phyloP scores from a whole-genome alignment of 345 rosid genomes.

The Aethionema arabicum region DNA sequence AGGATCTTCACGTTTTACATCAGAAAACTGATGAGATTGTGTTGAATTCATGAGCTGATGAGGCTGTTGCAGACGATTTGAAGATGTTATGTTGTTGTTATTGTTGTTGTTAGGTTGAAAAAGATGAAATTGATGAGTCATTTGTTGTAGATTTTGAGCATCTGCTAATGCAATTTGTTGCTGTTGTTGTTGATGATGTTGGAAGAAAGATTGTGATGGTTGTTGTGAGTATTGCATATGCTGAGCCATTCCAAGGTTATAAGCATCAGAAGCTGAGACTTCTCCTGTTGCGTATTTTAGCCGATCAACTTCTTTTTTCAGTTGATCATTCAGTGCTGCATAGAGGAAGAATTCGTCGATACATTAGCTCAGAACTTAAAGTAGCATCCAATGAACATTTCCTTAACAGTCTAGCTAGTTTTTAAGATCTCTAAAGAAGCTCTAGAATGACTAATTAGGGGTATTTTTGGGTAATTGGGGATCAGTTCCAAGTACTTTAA shows the following conservation, averaged over 20 bases:
- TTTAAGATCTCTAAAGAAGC: no score
- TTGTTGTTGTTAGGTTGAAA: slow-evolving; percentile 43
- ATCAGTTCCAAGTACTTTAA: no score
- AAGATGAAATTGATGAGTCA: slow-evolving; percentile 55
- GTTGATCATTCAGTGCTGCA: slow-evolving; percentile 75
- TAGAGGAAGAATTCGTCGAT: slow-evolving; percentile 16
- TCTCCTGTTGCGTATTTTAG: slow-evolving; percentile 75
- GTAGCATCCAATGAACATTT: background rate
- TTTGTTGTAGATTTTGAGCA: slow-evolving; percentile 48
- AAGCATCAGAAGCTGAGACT: slow-evolving; percentile 59
- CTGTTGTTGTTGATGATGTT: slow-evolving; percentile 41
- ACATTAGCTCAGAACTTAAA: background rate
- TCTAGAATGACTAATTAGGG: no score
- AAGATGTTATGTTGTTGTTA: slow-evolving; percentile 23
- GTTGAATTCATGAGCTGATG: slow-evolving; percentile 43
- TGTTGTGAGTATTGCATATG: slow-evolving; percentile 44
- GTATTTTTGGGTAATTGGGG: no score
- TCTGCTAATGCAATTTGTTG: slow-evolving; percentile 21
- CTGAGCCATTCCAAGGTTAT: slow-evolving; percentile 68
- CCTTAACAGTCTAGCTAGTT: no score
- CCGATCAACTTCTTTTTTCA: slow-evolving; percentile 91
- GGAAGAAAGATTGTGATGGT: slow-evolving; percentile 47
- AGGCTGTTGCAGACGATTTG: slow-evolving; percentile 29
- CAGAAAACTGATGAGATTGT: slow-evolving; percentile 50
- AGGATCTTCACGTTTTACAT: slow-evolving; percentile 64